phyloP scores from a whole-genome alignment of 2,329 filamentous ascomycete genomes.

The Onygenales sp. region DNA sequence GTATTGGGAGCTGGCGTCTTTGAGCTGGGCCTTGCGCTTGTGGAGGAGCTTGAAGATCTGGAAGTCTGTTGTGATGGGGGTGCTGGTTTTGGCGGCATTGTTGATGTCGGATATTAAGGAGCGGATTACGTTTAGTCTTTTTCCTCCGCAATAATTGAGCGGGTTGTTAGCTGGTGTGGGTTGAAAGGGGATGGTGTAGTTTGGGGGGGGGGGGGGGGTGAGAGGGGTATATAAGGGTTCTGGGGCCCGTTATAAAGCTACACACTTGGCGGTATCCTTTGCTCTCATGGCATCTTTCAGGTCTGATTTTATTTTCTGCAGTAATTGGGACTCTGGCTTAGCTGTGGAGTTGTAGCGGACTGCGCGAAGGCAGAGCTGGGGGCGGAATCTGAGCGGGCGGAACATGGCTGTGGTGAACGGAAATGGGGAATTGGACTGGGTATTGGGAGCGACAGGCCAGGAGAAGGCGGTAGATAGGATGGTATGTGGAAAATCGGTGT shows the following conservation, averaged over 20 bases:
- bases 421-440: too few relatives aligned
- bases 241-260: slow-evolving; percentile 13
- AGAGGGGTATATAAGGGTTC: neutral
- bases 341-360: slow-evolving; percentile 32
- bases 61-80: slow-evolving; percentile 37
- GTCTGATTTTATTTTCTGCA: slow-evolving; percentile 36
- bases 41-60: slow-evolving; percentile 37
- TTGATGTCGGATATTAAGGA: slow-evolving; percentile 41
- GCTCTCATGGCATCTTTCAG: slow-evolving; percentile 41
- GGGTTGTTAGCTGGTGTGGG: neutral
- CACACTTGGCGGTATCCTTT: slow-evolving; percentile 35
- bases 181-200: neutral
- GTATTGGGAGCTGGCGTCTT: slow-evolving; percentile 34
- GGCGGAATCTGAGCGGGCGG: slow-evolving; percentile 18
- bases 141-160: neutral
- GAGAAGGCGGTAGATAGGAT: neutral
- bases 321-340: slow-evolving; percentile 30
- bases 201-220: neutral
- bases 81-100: slow-evolving; percentile 37
- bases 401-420: slow-evolving; percentile 19
- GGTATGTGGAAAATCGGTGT: neutral
- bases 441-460: too few relatives aligned
- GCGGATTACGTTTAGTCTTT: slow-evolving; percentile 39
- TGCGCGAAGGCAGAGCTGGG: slow-evolving; percentile 12
- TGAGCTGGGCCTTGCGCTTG: slow-evolving; percentile 31